phyloP scores from a whole-genome alignment of 2,329 filamentous ascomycete species.

The Furcasterigmium furcatum region DNA sequence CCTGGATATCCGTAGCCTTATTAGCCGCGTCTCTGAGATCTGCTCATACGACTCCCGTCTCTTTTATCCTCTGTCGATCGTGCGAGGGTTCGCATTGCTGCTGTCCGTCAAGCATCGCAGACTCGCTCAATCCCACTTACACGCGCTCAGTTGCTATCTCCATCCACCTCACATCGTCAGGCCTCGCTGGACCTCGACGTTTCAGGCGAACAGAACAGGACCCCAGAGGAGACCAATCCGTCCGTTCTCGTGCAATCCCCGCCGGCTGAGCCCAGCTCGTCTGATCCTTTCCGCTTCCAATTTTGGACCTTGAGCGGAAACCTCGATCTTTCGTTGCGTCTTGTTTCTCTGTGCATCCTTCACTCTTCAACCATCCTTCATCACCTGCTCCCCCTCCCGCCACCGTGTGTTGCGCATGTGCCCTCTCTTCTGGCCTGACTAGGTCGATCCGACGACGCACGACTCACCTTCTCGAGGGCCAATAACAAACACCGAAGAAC shows the following conservation, averaged over 20 bases:
- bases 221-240: background rate
- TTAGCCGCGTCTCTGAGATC: too few relatives aligned
- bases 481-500: background rate
- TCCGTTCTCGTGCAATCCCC: background rate
- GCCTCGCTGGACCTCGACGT: background rate
- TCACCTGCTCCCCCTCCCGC: background rate
- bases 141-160: too few relatives aligned
- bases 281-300: background rate
- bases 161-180: too few relatives aligned
- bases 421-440: too few relatives aligned
- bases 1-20: too few relatives aligned
- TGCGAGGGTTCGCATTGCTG: too few relatives aligned
- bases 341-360: background rate
- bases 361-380: background rate
- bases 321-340: background rate
- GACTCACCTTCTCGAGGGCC: too few relatives aligned
- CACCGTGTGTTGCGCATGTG: background rate
- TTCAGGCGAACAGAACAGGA: background rate
- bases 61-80: too few relatives aligned
- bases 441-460: too few relatives aligned
- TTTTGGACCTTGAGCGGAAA: background rate
- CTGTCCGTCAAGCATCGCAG: too few relatives aligned
- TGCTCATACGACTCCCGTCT: too few relatives aligned
- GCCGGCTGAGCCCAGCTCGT: background rate
- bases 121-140: too few relatives aligned